Evolutionary conservation across 2,329 filamentous ascomycete genomes (phyloP).

Genomic region (Colletotrichum tofieldiae): DNA sequence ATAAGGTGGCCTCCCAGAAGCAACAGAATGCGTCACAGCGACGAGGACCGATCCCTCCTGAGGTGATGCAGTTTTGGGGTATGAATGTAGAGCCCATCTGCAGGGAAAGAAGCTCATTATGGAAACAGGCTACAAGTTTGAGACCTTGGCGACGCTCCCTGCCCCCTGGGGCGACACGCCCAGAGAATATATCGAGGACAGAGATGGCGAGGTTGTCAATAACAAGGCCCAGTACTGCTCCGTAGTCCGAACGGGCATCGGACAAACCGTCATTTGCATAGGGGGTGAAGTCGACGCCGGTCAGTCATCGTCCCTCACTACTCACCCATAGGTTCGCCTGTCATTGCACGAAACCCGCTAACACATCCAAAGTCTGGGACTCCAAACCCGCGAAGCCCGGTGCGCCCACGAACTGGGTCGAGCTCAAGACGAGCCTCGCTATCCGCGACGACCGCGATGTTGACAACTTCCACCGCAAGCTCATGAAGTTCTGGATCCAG

Average conservation of each 20-base stretch:
- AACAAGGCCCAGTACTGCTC: slow-evolving; percentile 98
- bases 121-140: slow-evolving; percentile 91
- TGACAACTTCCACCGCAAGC: slow-evolving; percentile 87
- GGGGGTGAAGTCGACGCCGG: slow-evolving; percentile 95
- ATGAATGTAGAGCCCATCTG: slow-evolving; percentile 41
- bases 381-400: slow-evolving; percentile 78
- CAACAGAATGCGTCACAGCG: slow-evolving; percentile 70
- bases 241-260: slow-evolving; percentile 90
- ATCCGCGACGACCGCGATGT: slow-evolving; percentile 78
- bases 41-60: slow-evolving; percentile 69
- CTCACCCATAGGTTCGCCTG: too few species aligned
- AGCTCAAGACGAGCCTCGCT: slow-evolving; percentile 91
- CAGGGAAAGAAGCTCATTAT: slow-evolving; percentile 14
- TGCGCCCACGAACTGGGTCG: slow-evolving; percentile 89
- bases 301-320: slow-evolving; percentile 55
- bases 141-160: slow-evolving; percentile 85
- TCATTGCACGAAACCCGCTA: slow-evolving; percentile 10
- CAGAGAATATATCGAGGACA: slow-evolving; percentile 83
- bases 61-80: slow-evolving; percentile 96
- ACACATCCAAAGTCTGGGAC: slow-evolving; percentile 76
- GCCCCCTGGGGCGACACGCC: slow-evolving; percentile 80
- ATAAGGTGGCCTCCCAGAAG: slow-evolving; percentile 75
- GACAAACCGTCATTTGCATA: slow-evolving; percentile 80
- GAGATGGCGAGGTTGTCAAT: slow-evolving; percentile 81
- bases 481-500: slow-evolving; percentile 97